Percentiles rank a stretch among this genome's conserved stretches.
Evolutionary conservation across 805 yeast species (phyloP).

Genomic region (Candida sanyiensis): DNA sequence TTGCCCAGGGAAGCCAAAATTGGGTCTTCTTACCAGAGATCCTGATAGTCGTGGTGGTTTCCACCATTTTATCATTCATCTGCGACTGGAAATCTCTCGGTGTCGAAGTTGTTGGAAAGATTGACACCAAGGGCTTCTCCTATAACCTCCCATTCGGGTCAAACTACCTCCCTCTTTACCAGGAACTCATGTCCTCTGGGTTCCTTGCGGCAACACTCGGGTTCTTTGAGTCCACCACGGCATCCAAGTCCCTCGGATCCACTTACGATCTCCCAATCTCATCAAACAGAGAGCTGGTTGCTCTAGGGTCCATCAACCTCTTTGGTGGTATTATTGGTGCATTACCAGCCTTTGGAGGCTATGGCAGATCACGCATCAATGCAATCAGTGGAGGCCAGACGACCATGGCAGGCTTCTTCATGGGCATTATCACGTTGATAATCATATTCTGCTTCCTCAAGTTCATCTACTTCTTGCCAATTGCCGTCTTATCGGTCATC

Average conservation of each 20-base stretch:
- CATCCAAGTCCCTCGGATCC: conserved; percentile 79
- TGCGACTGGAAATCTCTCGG: conserved; percentile 50
- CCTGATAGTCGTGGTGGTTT: conserved; percentile 55
- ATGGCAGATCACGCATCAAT: conserved; percentile 87
- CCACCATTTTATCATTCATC: conserved; percentile 49
- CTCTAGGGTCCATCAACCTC: conserved; percentile 70
- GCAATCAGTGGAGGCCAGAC: conserved; percentile 84
- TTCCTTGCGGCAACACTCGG: conserved; percentile 81
- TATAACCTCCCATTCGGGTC: conserved; percentile 54
- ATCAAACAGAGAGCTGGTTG: conserved; percentile 85
- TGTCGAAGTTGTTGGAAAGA: conserved; percentile 64
- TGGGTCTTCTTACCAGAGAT: conserved; percentile 81
- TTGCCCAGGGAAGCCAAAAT: conserved; percentile 29
- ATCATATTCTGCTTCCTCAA: conserved; percentile 57
- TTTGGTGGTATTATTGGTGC: conserved; percentile 53
- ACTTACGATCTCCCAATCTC: conserved; percentile 67
- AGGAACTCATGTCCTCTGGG: conserved; percentile 57
- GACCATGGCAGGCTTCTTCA: conserved; percentile 74
- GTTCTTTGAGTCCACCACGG: conserved; percentile 89
- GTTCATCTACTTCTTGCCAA: conserved; percentile 67
- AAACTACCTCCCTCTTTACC: conserved; percentile 41
- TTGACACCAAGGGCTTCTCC: conserved; percentile 45
- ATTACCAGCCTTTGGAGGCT: conserved; percentile 92
- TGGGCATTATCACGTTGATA: conserved; percentile 70
- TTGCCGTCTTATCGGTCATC: conserved; percentile 73